Conservation (phyloP, 768 basidiomycete genomes). For the Auricularia sp. region DNA sequence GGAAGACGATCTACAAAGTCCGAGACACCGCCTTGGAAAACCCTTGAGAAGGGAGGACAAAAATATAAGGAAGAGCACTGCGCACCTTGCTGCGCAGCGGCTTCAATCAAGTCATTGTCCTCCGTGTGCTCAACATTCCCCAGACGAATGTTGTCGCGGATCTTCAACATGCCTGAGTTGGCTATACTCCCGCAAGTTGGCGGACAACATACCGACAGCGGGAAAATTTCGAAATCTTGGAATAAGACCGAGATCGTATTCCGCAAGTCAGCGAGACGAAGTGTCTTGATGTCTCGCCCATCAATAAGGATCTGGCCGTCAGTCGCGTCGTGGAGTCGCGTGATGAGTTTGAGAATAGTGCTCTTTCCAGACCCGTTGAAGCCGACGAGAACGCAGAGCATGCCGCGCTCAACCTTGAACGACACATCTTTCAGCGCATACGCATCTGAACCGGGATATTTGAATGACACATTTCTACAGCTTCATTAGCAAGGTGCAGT, state of each 20-base stretch:
- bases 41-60: background rate
- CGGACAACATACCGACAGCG: conserved; percentile 49
- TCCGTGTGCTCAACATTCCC: conserved; percentile 49
- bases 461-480: conserved; percentile 8
- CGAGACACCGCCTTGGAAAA: conserved; percentile 45
- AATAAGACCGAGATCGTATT: conserved; percentile 60
- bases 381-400: conserved; percentile 25
- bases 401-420: conserved; percentile 22
- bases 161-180: conserved; percentile 27
- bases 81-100: conserved; percentile 45
- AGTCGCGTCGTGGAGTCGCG: conserved; percentile 37
- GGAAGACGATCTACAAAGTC: conserved; percentile 54
- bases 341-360: conserved; percentile 37
- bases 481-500: background rate
- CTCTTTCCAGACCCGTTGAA: conserved; percentile 26
- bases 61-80: background rate
- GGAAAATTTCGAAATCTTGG: conserved; percentile 75
- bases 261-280: conserved; percentile 54
- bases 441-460: conserved; percentile 19
- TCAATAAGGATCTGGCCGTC: conserved; percentile 37
- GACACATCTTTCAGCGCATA: conserved; percentile 18
- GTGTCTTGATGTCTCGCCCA: conserved; percentile 47
- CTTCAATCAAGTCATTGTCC: conserved; percentile 45
- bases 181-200: background rate
- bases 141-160: conserved; percentile 67